phyloP scores from a whole-genome alignment of 1,139 yeast species.

The Schwanniomyces etchellsii region DNA sequence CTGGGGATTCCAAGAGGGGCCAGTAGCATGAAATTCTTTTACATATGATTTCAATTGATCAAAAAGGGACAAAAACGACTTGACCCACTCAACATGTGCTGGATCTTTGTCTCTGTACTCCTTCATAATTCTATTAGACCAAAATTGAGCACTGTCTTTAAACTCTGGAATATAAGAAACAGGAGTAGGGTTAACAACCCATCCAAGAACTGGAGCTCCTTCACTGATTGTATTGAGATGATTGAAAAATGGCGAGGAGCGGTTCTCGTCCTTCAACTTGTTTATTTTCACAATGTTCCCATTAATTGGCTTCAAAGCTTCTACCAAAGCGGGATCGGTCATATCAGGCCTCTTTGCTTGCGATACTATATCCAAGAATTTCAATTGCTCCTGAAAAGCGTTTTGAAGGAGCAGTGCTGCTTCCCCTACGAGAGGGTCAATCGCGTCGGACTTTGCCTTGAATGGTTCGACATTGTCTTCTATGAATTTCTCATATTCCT shows the following conservation, averaged over 20 bases:
- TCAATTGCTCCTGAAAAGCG: slow-evolving; percentile 58
- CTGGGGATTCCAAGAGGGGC: slow-evolving; percentile 61
- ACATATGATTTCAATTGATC: slow-evolving; percentile 68
- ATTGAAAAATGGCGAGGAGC: slow-evolving; percentile 58
- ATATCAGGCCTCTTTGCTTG: slow-evolving; percentile 61
- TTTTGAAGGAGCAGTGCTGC: slow-evolving; percentile 49
- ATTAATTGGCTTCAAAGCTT: slow-evolving; percentile 66
- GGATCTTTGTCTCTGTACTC: slow-evolving; percentile 71
- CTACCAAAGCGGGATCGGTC: slow-evolving; percentile 47
- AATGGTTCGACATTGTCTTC: slow-evolving; percentile 55
- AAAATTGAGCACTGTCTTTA: slow-evolving; percentile 88
- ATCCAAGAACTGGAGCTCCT: slow-evolving; percentile 85
- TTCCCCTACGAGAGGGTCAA: slow-evolving; percentile 62
- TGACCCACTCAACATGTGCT: slow-evolving; percentile 75
- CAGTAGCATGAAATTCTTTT: slow-evolving; percentile 73
- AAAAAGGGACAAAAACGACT: slow-evolving; percentile 53
- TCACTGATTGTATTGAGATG: slow-evolving; percentile 82
- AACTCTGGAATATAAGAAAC: slow-evolving; percentile 72
- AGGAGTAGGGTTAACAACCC: slow-evolving; percentile 77
- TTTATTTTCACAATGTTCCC: slow-evolving; percentile 52
- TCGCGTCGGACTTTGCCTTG: slow-evolving; percentile 46
- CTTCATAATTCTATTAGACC: slow-evolving; percentile 86
- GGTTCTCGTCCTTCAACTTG: slow-evolving; percentile 66
- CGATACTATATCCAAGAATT: slow-evolving; percentile 55
- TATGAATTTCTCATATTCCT: slow-evolving; percentile 52